Conservation (phyloP, 306 rosid species). For the Citrullus amarus region DNA sequence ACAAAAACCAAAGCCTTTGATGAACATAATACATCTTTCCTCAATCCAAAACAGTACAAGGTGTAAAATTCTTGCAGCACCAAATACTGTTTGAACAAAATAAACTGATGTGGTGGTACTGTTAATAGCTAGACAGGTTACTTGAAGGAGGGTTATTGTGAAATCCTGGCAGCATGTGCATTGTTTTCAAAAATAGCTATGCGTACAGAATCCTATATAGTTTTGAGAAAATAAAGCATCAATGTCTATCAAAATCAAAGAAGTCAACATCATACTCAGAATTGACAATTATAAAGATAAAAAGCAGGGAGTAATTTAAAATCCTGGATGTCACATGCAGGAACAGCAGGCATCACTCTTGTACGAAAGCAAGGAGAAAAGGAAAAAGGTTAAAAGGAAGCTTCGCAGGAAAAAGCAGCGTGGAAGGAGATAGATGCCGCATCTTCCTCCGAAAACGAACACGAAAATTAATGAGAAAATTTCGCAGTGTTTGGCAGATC, state of each 20-base stretch:
- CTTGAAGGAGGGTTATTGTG: not conserved
- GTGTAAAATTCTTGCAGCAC: not conserved
- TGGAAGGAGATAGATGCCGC: not conserved
- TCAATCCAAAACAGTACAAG: not conserved
- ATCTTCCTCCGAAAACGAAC: not conserved
- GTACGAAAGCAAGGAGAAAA: not conserved
- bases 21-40: not conserved
- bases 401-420: not conserved
- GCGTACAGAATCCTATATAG: not conserved
- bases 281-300: not conserved
- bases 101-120: not conserved
- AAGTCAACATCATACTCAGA: not conserved
- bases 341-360: not conserved
- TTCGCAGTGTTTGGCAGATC: not conserved
- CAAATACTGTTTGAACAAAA: not conserved
- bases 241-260: not conserved
- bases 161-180: not conserved
- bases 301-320: not conserved
- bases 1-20: not conserved
- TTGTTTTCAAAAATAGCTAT: not conserved
- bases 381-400: not conserved
- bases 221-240: not conserved
- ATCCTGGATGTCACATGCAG: not conserved
- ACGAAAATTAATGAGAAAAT: not conserved
- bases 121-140: not conserved